Evolutionary conservation across 106 monocot genomes (phyloP).

Genomic region (Acorus calamus): DNA sequence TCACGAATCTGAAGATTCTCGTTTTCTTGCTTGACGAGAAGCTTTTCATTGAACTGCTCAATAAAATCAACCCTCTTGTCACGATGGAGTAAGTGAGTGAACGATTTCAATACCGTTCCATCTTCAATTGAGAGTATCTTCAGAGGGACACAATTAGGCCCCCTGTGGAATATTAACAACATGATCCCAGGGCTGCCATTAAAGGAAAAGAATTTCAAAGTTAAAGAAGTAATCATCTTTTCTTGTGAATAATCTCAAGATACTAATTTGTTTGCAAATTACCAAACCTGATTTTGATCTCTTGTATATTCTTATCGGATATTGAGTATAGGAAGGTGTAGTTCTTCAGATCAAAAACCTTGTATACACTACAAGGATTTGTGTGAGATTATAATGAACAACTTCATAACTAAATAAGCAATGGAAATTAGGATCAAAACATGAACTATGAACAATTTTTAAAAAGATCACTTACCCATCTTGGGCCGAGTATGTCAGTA

Average conservation of each 20-base stretch:
- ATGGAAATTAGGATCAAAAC: no score
- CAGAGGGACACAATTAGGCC: slow-evolving; percentile 41
- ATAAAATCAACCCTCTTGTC: slow-evolving; percentile 74
- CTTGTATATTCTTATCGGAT: slow-evolving; percentile 76
- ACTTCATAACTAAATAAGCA: no score
- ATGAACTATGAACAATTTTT: no score
- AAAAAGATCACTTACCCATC: slow-evolving; percentile 40
- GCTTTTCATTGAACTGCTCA: slow-evolving; percentile 80
- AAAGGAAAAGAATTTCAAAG: slow-evolving; percentile 4
- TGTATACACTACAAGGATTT: slow-evolving; percentile 45
- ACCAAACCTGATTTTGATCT: slow-evolving; percentile 83
- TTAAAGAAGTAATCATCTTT: not conserved
- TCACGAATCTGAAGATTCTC: slow-evolving; percentile 78
- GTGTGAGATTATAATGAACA: no score
- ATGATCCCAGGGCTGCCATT: slow-evolving; percentile 54
- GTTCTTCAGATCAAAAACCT: slow-evolving; percentile 77
- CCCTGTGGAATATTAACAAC: slow-evolving; percentile 49
- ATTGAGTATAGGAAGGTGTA: slow-evolving; percentile 50
- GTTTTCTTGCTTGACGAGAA: slow-evolving; percentile 72
- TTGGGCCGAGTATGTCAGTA: slow-evolving; percentile 81
- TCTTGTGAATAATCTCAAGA: no score
- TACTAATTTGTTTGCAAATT: not conserved
- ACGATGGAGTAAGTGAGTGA: slow-evolving; percentile 48
- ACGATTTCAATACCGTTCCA: slow-evolving; percentile 53
- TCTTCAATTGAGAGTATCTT: slow-evolving; percentile 74